Base-by-base conservation (phyloP, 345 rosid genomes). In the Cardamine resedifolia region DNA sequence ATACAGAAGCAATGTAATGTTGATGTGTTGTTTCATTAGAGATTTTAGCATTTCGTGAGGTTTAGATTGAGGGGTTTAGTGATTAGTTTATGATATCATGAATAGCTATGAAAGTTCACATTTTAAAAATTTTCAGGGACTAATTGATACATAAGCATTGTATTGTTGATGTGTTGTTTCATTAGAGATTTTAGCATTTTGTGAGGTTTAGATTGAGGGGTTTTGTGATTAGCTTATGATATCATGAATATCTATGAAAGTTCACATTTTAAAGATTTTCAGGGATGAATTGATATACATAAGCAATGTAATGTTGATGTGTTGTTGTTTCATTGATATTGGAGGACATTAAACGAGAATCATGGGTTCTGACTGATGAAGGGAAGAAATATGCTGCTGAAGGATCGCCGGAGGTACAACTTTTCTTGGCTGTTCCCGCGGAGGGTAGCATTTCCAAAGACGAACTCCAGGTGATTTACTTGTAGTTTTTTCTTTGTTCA, bases 331-430 rank as follows among this genome's bases (percentile, higher is more conserved):
- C 12, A 41, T 1, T 43, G 41, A 21, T 16, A 58, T 23, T 44
- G 38, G 82, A 92, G 93, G 96, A 91, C 57, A 81, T 87, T 8
- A 95, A 86, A 83, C 81, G 78, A 64, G 96, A 89, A 68, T 68
- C 77, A 21, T 86, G 90, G 94, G 84, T 87, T 6, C 89, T 94
- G 58, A 91, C 99, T 0, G 91, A 82, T 23, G 98, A 94, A 71
- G 98, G 97, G 4, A 81, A 81, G 47, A 85, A 73, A 31, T 94
- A 94, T 74, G 88, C 90, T 2, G 85, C 72, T 0, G 82, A 80
- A 64, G 97, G 97, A 20, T 87, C 99, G 0, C 97, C 99, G 2
- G 99, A 94, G 71, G 82, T 85, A 15, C 96, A 87, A 30, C 81
- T 95, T 36, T 91, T 91, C 77, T 77, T 81, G 81, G 96, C 96